Percentiles rank a stretch among this genome's conserved stretches.
These are phyloP conservation scores for Colletotrichum euphorbiae DNA, from an alignment of 2,329 filamentous ascomycete species.

Conservation along the genomic window DNA sequence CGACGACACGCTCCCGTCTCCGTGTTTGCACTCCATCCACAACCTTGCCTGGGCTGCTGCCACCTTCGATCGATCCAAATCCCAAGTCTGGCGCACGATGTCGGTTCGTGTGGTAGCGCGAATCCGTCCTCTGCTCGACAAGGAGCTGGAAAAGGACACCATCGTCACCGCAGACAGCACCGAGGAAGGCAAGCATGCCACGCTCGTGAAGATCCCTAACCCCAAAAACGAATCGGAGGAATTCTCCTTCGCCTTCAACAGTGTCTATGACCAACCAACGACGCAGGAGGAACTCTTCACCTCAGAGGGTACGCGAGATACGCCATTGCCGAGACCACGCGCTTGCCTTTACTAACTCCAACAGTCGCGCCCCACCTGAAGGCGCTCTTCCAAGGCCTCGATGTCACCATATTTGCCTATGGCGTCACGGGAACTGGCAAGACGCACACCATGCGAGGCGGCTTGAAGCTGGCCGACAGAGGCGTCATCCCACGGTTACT, in stretches of 20 bases:
- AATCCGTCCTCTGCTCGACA: constrained; percentile 87
- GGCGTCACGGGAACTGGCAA: constrained; percentile 94
- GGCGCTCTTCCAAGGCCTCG: constrained; percentile 88
- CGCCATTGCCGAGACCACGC: constrained; percentile 27
- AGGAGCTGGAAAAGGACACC: constrained; percentile 87
- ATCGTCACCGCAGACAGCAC: constrained; percentile 79
- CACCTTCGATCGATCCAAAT: constrained; percentile 14
- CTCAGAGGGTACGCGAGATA: constrained; percentile 75
- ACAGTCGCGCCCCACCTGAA: constrained; percentile 90
- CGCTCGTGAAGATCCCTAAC: constrained; percentile 88
- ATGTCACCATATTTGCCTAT: constrained; percentile 92
- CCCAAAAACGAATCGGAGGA: constrained; percentile 92
- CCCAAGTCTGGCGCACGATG: constrained; percentile 54
- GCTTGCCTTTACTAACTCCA: constrained; percentile 23
- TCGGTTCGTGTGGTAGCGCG: constrained; percentile 89
- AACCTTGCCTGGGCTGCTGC: constrained; percentile 1
- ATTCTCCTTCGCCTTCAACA: constrained; percentile 94
- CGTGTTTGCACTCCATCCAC: not conserved
- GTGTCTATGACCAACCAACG: constrained; percentile 84
- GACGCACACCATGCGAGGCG: constrained; percentile 95
- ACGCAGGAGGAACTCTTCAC: constrained; percentile 91
- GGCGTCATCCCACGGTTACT: constrained; percentile 89
- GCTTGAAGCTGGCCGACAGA: constrained; percentile 84
- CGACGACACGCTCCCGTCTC: not conserved
- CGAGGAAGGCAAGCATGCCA: constrained; percentile 70